Conservation (phyloP, 129 eudicot genomes). For the carrot (Daucus carota) region DNA sequence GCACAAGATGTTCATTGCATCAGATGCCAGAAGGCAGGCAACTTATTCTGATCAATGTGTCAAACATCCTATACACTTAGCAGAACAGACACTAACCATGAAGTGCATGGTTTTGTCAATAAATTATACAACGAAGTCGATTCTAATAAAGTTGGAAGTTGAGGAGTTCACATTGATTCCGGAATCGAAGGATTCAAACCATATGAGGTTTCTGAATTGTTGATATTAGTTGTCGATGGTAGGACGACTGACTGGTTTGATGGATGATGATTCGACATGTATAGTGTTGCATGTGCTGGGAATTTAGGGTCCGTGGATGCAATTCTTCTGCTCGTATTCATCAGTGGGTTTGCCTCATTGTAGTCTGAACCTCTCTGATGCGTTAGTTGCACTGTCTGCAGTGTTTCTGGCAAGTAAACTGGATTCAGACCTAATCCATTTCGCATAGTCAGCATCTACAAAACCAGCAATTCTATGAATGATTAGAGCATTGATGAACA, state of each 20-base stretch:
- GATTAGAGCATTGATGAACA: background rate
- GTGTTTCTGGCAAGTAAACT: slow-evolving; percentile 41
- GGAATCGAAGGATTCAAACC: slow-evolving; percentile 30
- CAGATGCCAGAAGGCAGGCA: slow-evolving; percentile 37
- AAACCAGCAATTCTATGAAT: slow-evolving; percentile 5
- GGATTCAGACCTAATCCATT: slow-evolving; percentile 74
- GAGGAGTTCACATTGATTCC: slow-evolving; percentile 38
- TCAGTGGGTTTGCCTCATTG: slow-evolving; percentile 34
- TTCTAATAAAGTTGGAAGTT: slow-evolving; percentile 38
- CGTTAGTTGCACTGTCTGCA: slow-evolving; percentile 33
- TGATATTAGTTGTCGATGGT: slow-evolving; percentile 29
- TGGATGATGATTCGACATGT: slow-evolving; percentile 24
- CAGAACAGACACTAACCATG: slow-evolving; percentile 6
- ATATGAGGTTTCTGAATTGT: slow-evolving; percentile 35
- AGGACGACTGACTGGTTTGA: slow-evolving; percentile 28
- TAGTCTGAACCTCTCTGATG: slow-evolving; percentile 33
- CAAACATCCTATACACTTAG: slow-evolving; percentile 40
- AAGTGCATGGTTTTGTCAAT: background rate
- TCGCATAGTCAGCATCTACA: slow-evolving; percentile 89
- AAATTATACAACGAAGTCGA: slow-evolving; percentile 19
- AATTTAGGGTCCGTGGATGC: slow-evolving; percentile 37
- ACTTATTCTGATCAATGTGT: slow-evolving; percentile 39
- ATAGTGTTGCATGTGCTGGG: slow-evolving; percentile 30
- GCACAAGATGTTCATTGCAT: slow-evolving; percentile 5
- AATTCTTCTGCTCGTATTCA: slow-evolving; percentile 30